Conservation (phyloP, 306 rosid species). For the Sicyos baderoa region DNA sequence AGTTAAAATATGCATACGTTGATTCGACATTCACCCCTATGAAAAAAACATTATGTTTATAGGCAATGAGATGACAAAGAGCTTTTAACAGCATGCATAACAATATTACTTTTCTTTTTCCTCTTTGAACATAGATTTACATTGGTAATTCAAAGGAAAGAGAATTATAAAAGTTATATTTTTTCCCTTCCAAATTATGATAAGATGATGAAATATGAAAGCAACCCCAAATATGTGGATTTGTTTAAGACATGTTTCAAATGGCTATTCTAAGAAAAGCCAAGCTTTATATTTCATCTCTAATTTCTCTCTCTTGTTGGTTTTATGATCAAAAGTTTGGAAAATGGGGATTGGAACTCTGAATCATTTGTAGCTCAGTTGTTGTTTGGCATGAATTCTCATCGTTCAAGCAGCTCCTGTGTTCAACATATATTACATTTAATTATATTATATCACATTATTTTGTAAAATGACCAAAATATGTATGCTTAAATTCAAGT, state of each 20-base stretch:
- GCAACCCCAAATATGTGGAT: neutral
- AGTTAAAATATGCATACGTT: too few species aligned
- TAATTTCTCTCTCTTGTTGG: neutral
- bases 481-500: too few species aligned
- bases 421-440: neutral
- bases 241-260: neutral
- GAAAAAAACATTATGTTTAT: too few species aligned
- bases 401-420: constrained; percentile 53
- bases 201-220: neutral
- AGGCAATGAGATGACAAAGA: too few species aligned
- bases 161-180: neutral
- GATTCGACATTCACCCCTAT: too few species aligned
- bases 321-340: constrained; percentile 35
- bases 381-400: constrained; percentile 76
- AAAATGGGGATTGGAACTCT: constrained; percentile 47
- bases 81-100: too few species aligned
- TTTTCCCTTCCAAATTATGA: neutral
- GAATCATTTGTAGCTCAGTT: constrained; percentile 73
- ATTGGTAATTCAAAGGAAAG: neutral
- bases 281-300: neutral
- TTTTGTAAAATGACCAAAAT: too few species aligned
- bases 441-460: neutral
- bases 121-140: neutral
- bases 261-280: neutral
- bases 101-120: too few species aligned